Base-by-base conservation (phyloP, 352 stramenopile species). In the Sclerospora graminicola region DNA sequence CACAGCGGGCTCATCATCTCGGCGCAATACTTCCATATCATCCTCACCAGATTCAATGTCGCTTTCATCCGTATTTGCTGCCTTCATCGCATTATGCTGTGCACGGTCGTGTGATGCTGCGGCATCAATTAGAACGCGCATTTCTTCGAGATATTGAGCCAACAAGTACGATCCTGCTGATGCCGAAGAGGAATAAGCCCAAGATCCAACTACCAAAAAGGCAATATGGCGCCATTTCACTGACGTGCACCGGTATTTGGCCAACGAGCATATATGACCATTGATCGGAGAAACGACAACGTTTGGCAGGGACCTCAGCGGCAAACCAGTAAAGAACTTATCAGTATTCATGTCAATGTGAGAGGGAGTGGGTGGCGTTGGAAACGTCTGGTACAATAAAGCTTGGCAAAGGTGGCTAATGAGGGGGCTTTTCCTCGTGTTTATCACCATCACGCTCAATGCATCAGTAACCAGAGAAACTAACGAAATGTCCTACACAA, bases 381-480 rank as follows among this genome's bases (percentile, higher is more conserved):
- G 67, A 28, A 76, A 82, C 11, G 74, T 71, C 26, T 78, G 62
- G 18, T 81, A 69, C n/a, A 89, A 43, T 29, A 89, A 24, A 16
- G 69, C 57, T 10, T 82, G 45, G 31, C 69, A 82, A 19, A 89
- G 44, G 15, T 71, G 66, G 16, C 69, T 67, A 16, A 86, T 16
- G 8, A 69, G 36, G 8, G 19, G 14, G 23, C 66, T 59, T 44
- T 71, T 69, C 11, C 60, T 63, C 2, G 67, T 84, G 14, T 68
- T 49, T n/a, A 51, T 14, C 9, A 69, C 67, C 5, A 89, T 44
- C 1, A 47, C 30, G 2, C 60, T 54, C 5, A 86, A 21, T 11
- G 61, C 45, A 43, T 79, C 58, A 20, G 67, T 60, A 8, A 71
- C 33, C 20, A 63, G 27, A 32, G 66, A 82, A 28, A 55, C 57